Percentiles rank a stretch among this genome's conserved stretches.
Conservation (phyloP, 306 rosid species). For the Erythrophleum fordii region DNA sequence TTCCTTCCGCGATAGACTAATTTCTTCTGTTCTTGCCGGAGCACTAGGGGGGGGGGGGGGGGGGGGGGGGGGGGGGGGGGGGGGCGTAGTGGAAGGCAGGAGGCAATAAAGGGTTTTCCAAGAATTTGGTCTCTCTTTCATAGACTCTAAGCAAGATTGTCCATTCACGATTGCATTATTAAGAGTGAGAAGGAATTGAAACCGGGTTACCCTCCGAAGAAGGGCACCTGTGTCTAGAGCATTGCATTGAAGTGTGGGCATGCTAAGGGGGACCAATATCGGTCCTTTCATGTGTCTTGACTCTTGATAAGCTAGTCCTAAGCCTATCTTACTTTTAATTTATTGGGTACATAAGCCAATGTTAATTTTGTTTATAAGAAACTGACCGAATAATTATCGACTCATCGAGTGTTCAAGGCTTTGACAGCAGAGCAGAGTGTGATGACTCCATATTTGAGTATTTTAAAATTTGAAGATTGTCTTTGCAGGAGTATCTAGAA, state of each 20-base stretch:
- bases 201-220: background rate
- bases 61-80: background rate
- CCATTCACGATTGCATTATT: slow-evolving; percentile 39
- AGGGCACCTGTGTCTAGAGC: slow-evolving; percentile 10
- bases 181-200: slow-evolving; percentile 32
- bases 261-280: slow-evolving; percentile 37
- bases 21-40: slow-evolving; percentile 12
- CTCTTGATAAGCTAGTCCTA: slow-evolving; percentile 12
- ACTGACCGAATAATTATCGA: slow-evolving; percentile 29
- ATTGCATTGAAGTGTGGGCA: slow-evolving; percentile 27
- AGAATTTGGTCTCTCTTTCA: slow-evolving; percentile 27
- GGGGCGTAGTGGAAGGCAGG: slow-evolving; percentile 31
- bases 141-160: slow-evolving; percentile 28
- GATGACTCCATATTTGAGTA: too few relatives aligned
- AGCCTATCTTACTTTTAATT: background rate
- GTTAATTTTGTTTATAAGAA: slow-evolving; percentile 20
- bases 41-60: slow-evolving; percentile 12
- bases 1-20: slow-evolving; percentile 17
- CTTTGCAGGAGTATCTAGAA: too few relatives aligned
- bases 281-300: slow-evolving; percentile 38
- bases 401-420: slow-evolving; percentile 30
- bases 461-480: too few relatives aligned
- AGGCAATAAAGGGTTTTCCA: slow-evolving; percentile 24
- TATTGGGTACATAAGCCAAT: background rate
- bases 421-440: slow-evolving; percentile 39